Conservation (phyloP, 2,329 filamentous ascomycete species). For the Apiospora hydei region DNA sequence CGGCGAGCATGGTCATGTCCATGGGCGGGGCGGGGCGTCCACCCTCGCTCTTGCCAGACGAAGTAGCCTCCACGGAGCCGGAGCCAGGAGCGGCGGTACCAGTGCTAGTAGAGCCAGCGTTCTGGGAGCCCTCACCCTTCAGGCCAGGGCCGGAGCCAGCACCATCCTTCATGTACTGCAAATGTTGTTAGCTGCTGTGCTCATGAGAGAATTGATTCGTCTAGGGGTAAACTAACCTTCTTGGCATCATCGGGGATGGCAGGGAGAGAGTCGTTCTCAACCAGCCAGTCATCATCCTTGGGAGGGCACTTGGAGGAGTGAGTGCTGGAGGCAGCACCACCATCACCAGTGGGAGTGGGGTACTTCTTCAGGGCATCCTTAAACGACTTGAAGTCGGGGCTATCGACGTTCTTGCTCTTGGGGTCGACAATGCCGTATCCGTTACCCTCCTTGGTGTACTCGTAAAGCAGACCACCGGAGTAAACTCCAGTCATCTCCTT, state of each 20-base stretch:
- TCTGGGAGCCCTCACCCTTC: slow-evolving; percentile 60
- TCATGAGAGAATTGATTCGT: background rate
- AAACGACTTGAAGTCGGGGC: slow-evolving; percentile 67
- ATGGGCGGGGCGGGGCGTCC: slow-evolving; percentile 43
- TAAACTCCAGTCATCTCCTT: slow-evolving; percentile 83
- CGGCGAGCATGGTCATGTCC: slow-evolving; percentile 46
- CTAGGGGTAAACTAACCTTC: slow-evolving; percentile 37
- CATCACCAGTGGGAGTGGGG: slow-evolving; percentile 58
- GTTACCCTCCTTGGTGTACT: slow-evolving; percentile 84
- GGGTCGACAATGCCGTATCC: slow-evolving; percentile 79
- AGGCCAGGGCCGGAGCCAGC: slow-evolving; percentile 63
- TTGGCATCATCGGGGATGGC: slow-evolving; percentile 58
- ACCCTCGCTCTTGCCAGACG: slow-evolving; percentile 45
- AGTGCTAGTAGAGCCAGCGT: slow-evolving; percentile 55
- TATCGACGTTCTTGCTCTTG: slow-evolving; percentile 58
- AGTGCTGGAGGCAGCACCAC: slow-evolving; percentile 57
- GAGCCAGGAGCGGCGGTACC: slow-evolving; percentile 49
- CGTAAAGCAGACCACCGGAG: slow-evolving; percentile 95
- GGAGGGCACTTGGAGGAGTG: slow-evolving; percentile 58
- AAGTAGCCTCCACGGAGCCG: slow-evolving; percentile 46
- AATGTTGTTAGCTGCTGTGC: slow-evolving; percentile 16
- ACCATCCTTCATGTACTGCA: slow-evolving; percentile 59
- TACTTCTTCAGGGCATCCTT: slow-evolving; percentile 56
- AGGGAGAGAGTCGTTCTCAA: slow-evolving; percentile 55
- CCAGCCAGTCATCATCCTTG: slow-evolving; percentile 56